phyloP scores from a whole-genome alignment of 139 green algal genomes.

The Chlamydomonas sp. region DNA sequence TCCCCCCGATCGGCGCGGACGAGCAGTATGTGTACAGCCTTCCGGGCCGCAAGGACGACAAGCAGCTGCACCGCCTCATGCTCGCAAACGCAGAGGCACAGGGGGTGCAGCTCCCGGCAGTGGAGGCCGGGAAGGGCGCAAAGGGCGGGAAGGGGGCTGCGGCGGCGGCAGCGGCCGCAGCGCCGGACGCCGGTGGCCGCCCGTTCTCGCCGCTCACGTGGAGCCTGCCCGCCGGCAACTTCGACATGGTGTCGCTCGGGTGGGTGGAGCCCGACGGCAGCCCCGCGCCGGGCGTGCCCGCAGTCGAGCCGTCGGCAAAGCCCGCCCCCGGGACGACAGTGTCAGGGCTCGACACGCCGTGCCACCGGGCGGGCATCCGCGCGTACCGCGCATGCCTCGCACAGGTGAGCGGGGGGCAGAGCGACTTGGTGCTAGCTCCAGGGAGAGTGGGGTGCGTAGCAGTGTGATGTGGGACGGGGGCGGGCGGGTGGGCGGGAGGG shows the following conservation, averaged over 20 bases:
- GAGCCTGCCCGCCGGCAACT: conserved; percentile 26
- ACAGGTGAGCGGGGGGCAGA: no score
- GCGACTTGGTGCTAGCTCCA: no score
- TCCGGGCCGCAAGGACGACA: conserved; percentile 29
- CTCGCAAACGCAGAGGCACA: conserved; percentile 26
- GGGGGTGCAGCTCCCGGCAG: background rate
- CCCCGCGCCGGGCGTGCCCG: conserved; percentile 17
- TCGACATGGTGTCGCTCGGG: conserved; percentile 31
- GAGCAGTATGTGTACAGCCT: conserved; percentile 26
- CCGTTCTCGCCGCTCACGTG: conserved; percentile 11
- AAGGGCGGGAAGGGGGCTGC: background rate
- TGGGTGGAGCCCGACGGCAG: conserved; percentile 26
- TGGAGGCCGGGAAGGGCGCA: background rate
- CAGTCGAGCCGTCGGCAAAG: background rate
- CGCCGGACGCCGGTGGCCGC: background rate
- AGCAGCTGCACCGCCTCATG: conserved; percentile 30
- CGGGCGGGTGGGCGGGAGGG: no score
- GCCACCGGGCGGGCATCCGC: conserved; percentile 35
- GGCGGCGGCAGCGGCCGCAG: background rate
- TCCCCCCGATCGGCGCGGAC: conserved; percentile 23
- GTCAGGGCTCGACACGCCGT: conserved; percentile 34
- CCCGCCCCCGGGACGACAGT: background rate
- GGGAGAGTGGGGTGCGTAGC: no score
- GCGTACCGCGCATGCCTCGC: conserved; percentile 30
- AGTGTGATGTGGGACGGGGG: no score